phyloP scores from a whole-genome alignment of 805 yeast genomes.

The Wickerhamiella musiphila region DNA sequence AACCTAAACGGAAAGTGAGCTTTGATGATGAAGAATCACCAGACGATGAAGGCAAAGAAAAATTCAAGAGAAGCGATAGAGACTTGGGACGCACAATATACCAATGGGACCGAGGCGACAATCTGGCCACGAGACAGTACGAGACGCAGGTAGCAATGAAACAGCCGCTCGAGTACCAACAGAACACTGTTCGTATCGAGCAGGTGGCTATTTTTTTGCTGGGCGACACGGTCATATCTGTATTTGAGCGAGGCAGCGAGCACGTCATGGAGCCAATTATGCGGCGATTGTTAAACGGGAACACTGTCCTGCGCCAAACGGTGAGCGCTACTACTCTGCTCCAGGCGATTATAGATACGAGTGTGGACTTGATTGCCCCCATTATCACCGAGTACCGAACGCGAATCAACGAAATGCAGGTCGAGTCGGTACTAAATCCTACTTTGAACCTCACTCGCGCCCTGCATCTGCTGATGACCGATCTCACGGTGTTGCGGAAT shows the following conservation, averaged over 20 bases:
- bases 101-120: conserved; percentile 14
- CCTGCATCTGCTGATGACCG: conserved; percentile 36
- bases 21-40: background rate
- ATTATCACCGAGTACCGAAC: conserved; percentile 35
- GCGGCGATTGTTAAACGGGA: conserved; percentile 28
- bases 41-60: background rate
- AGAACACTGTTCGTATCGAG: conserved; percentile 30
- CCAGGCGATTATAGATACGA: conserved; percentile 37
- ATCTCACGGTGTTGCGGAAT: conserved; percentile 30
- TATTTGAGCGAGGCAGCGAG: conserved; percentile 39
- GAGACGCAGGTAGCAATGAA: conserved; percentile 3
- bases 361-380: conserved; percentile 37
- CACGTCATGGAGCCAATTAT: conserved; percentile 36
- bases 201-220: conserved; percentile 36
- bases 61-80: conserved; percentile 1
- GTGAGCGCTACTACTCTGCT: conserved; percentile 35
- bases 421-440: conserved; percentile 34
- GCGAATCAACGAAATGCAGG: conserved; percentile 31
- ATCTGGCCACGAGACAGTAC: conserved; percentile 3
- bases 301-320: conserved; percentile 33
- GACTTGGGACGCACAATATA: conserved; percentile 11
- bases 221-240: conserved; percentile 32
- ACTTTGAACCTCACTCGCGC: conserved; percentile 34
- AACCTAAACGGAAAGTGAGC: background rate
- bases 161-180: background rate